Evolutionary conservation across 768 basidiomycete genomes (phyloP), one percentile per base, ranked within the genome.

Genomic region (Russula griseocarnosa): DNA sequence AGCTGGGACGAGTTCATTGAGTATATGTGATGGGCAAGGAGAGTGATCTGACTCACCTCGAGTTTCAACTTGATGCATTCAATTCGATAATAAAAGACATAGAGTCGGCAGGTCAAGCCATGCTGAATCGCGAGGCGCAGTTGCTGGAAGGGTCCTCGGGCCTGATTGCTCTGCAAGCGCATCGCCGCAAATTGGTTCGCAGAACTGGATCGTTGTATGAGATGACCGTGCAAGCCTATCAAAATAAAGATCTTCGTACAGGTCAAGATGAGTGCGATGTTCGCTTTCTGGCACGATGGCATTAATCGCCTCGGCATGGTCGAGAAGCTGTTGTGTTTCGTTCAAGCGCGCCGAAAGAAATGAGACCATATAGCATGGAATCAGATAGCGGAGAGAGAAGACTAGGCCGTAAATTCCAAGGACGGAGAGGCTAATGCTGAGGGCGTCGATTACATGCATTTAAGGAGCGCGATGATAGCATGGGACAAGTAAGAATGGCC

Each of bases 111-210:
- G 8, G 40, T 30, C 13, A 56, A 11, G 40, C 55, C 55, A 16
- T 20, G 10, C 26, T 11, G 55, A 42, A 28, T 11, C 3, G 10
- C 40, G n/a, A 56, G 55, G 24, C 55, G 40, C 24, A 56, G 11
- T 56, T 56, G 55, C 40, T 56, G 55, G 55, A 30, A 44, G 9
- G 55, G 28, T 9, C 55, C 18, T 10, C 40, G 40, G 11, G 38
- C 40, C 5, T n/a, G 55, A 30, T 56, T 56, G 28, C 40, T 56
- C 26, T 56, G 26, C 40, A 53, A 4, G n/a, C 28, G 50, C 28
- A 52, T 60, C 24, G 28, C 42, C 51, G 30, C 32, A 32, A 44
- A 28, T 44, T 44, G 24, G 18, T 56, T 42, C 11, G 11, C 28
- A 5, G 18, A 56, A 20, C 38, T 56, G 20, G 4, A 20, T 30